Evolutionary conservation across 306 rosid genomes (phyloP).

Genomic region (Datisca glomerata): DNA sequence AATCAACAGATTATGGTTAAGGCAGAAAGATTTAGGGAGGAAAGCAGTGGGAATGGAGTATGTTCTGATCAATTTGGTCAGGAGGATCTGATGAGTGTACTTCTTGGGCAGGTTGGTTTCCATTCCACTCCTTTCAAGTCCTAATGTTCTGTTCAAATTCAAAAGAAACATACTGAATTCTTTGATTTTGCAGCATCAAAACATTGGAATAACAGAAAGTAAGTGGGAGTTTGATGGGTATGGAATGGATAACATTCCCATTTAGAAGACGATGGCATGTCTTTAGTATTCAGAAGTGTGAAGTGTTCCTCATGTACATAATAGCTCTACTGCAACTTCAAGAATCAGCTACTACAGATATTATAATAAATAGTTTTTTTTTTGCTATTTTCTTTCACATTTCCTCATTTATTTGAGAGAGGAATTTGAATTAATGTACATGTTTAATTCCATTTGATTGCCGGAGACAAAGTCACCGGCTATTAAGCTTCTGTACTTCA

Average conservation of each 20-base stretch:
- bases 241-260: slow-evolving; percentile 76
- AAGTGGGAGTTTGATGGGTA: slow-evolving; percentile 84
- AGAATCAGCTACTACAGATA: not conserved
- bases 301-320: slow-evolving; percentile 41
- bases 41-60: slow-evolving; percentile 32
- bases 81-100: slow-evolving; percentile 92
- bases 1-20: slow-evolving; percentile 44
- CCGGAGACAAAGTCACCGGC: no score
- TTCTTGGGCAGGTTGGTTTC: slow-evolving; percentile 72
- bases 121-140: slow-evolving; percentile 1
- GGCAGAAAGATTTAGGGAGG: slow-evolving; percentile 51
- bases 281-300: not conserved
- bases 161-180: not conserved
- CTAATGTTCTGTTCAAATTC: slow-evolving; percentile 4
- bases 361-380: slow-evolving; percentile 7
- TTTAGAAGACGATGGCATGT: slow-evolving; percentile 28
- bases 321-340: slow-evolving; percentile 21
- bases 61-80: slow-evolving; percentile 69
- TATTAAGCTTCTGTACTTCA: no score
- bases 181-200: slow-evolving; percentile 62
- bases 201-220: slow-evolving; percentile 44
- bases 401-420: no score
- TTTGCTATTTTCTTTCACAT: slow-evolving; percentile 9
- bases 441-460: no score
- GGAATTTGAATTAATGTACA: no score